Percentiles rank a stretch among this genome's conserved stretches.
Conservation (phyloP, 108 stramenopile genomes). For the Aurantiochytrium sp. region DNA sequence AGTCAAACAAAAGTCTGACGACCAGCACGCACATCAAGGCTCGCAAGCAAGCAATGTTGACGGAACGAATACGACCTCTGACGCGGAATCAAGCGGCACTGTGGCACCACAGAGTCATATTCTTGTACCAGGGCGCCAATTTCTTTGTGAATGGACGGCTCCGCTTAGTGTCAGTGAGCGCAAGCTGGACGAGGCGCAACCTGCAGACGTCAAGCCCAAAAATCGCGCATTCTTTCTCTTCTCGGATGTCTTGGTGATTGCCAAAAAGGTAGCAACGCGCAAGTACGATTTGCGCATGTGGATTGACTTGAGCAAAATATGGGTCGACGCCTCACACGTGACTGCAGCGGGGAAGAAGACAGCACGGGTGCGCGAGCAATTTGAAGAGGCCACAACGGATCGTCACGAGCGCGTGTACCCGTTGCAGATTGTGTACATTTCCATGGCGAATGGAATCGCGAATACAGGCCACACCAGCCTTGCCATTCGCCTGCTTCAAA, state of each 20-base stretch:
- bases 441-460: neutral
- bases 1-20: too few species aligned
- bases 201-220: neutral
- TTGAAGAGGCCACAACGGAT: neutral
- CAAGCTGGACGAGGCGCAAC: neutral
- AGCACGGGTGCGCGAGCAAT: neutral
- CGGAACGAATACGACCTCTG: neutral
- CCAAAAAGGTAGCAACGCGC: neutral
- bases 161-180: neutral
- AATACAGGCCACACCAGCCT: neutral
- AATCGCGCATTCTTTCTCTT: neutral
- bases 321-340: neutral
- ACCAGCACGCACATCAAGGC: neutral
- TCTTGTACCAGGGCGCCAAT: neutral
- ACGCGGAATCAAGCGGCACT: too few species aligned
- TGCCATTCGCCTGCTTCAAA: neutral
- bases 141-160: neutral
- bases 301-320: conserved; percentile 17
- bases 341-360: neutral
- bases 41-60: neutral
- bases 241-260: neutral
- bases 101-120: neutral
- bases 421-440: neutral
- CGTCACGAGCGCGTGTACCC: neutral
- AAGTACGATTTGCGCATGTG: conserved; percentile 20